Evolutionary conservation across 208 protist species (phyloP).

Genomic region (Trypanosoma lewisi): DNA sequence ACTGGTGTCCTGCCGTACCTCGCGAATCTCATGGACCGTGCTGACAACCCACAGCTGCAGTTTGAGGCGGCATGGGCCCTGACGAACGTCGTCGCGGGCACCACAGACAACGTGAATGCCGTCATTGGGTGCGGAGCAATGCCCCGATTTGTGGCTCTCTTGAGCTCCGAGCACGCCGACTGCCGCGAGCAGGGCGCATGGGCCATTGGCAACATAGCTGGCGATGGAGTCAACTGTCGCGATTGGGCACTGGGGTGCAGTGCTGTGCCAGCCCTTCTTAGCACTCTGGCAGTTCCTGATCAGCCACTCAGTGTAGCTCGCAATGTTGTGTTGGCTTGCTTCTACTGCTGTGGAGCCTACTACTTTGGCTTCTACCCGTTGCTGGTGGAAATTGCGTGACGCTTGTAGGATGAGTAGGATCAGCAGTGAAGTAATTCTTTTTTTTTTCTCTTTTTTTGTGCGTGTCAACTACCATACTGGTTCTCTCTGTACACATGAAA

Average conservation of each 20-base stretch:
- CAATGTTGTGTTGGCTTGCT: conserved; percentile 97
- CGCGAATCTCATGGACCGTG: conserved; percentile 88
- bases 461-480: no score
- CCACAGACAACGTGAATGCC: conserved; percentile 91
- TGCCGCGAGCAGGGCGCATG: conserved; percentile 98
- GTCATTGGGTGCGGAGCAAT: conserved; percentile 94
- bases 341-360: no score
- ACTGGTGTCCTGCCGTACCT: conserved; percentile 94
- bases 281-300: conserved; percentile 46
- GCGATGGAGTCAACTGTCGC: conserved; percentile 92
- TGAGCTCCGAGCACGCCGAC: conserved; percentile 86
- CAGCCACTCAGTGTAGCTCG: conserved; percentile 72
- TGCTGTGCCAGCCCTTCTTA: conserved; percentile 79
- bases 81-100: conserved; percentile 98
- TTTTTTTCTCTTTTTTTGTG: no score
- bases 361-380: no score
- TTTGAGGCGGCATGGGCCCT: conserved; percentile 99
- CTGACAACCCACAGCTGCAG: conserved; percentile 88
- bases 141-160: conserved; percentile 94
- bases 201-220: conserved; percentile 99
- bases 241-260: conserved; percentile 89
- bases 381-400: no score
- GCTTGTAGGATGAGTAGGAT: no score
- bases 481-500: no score
- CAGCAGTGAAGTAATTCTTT: no score